Conservation (phyloP, 1,139 yeast genomes). For the Eremothecium sinecaudum region DNA sequence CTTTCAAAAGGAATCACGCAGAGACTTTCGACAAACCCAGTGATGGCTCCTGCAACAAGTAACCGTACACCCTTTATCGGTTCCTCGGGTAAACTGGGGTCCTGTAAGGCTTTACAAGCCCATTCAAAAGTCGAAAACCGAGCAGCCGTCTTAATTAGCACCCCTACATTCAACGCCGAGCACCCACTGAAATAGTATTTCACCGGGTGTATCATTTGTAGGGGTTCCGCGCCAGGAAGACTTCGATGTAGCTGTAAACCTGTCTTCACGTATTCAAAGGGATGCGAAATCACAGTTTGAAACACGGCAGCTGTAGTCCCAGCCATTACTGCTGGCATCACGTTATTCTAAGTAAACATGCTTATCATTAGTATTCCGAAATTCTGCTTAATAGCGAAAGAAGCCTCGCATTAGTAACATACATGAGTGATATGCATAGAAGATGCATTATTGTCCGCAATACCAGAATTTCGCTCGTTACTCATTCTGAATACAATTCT, state of each 20-base stretch:
- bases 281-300: conserved; percentile 67
- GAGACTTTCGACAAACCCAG: conserved; percentile 73
- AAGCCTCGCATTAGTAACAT: too few species aligned
- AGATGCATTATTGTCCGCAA: too few species aligned
- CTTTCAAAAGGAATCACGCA: conserved; percentile 89
- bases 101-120: conserved; percentile 65
- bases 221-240: conserved; percentile 34
- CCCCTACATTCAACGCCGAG: conserved; percentile 71
- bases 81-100: conserved; percentile 32
- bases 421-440: too few species aligned
- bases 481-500: too few species aligned
- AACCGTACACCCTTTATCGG: conserved; percentile 61
- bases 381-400: too few species aligned
- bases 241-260: conserved; percentile 52
- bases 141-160: conserved; percentile 59
- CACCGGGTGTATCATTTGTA: conserved; percentile 33
- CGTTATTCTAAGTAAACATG: neutral
- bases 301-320: conserved; percentile 69
- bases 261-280: conserved; percentile 76
- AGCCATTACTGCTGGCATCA: conserved; percentile 31
- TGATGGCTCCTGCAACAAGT: conserved; percentile 76
- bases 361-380: too few species aligned
- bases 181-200: conserved; percentile 63
- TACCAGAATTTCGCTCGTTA: too few species aligned
- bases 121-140: conserved; percentile 68